Base-by-base conservation (phyloP, 495 filamentous ascomycete species). In the Xylona heveae region DNA sequence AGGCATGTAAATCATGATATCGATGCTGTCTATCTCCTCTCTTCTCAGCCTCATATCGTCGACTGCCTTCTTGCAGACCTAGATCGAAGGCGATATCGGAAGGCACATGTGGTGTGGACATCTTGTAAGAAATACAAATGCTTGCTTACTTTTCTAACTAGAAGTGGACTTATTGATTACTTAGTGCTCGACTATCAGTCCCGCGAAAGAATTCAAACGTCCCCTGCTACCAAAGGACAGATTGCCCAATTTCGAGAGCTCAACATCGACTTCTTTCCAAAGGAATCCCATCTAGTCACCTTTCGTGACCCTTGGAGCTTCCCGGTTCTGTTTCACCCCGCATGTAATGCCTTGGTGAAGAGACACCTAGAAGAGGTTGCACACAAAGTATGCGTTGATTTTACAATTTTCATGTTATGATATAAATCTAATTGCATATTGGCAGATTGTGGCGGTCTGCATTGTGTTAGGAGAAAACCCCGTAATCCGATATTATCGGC, bases 251-350 rank as follows among this genome's bases (percentile, higher is more conserved):
- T 77, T 44, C 64, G 68, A 23, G 71, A 76, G 10, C 61, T 95
- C 38, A 77, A 79, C 22, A 58, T 92, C 50, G 77, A 91, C 49
- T 97, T 67, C 49, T 85, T 71, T 48, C 83, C 88, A 15, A 69
- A 78, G 35, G 88, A 97, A 56, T 91, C 90, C 8, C 79, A 80
- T 44, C 52, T 97, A 20, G 58, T 93, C 38, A 92, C 81, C 1
- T 91, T 95, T 39, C 63, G 77, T 35, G 88, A 95, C 49, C 85
- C 90, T 1, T 90, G 72, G 63, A 93, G 83, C 52, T 95, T 95
- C 46, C 84, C 81, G 3, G 65, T 85, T 7, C 54, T 97, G 31
- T 97, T 75, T 57, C 84, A 95, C 48, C 85, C 88, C 7, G 66
- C 62, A 30, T 95, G 90, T 52, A 85, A 84, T 45, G 61, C 74